Evolutionary conservation across 73 alveolate species (phyloP).

Genomic region (Tetrahymena thermophila): DNA sequence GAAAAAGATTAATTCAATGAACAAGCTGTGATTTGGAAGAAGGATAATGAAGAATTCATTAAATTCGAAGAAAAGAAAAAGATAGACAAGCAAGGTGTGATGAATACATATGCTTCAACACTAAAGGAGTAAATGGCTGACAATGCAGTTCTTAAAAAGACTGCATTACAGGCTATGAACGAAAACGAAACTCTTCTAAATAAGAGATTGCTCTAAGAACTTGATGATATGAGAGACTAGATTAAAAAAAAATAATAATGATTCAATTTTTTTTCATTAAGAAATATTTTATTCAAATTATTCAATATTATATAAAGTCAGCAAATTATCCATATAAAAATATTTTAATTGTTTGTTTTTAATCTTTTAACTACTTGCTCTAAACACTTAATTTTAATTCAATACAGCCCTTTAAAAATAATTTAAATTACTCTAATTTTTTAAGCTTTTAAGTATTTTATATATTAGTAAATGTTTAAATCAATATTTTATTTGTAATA

Average conservation of each 20-base stretch:
- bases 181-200: not conserved
- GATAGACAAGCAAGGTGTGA: slow-evolving; percentile 14
- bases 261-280: not conserved
- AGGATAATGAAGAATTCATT: slow-evolving; percentile 27
- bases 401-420: too few relatives aligned
- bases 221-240: not conserved
- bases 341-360: too few relatives aligned
- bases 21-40: slow-evolving; percentile 35
- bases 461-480: too few relatives aligned
- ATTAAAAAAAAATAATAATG: not conserved
- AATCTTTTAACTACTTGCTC: too few relatives aligned
- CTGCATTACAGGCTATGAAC: not conserved
- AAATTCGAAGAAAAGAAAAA: slow-evolving; percentile 29
- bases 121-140: not conserved
- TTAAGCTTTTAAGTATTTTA: too few relatives aligned
- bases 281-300: not conserved
- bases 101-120: not conserved
- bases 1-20: slow-evolving; percentile 26
- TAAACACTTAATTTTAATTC: too few relatives aligned
- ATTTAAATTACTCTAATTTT: too few relatives aligned
- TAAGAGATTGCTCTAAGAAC: not conserved
- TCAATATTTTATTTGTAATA: too few relatives aligned
- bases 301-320: too few relatives aligned
- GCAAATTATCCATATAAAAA: too few relatives aligned
- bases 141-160: not conserved